Evolutionary conservation across 2,329 filamentous ascomycete species (phyloP).

Genomic region (Cercospora zeae-maydis): DNA sequence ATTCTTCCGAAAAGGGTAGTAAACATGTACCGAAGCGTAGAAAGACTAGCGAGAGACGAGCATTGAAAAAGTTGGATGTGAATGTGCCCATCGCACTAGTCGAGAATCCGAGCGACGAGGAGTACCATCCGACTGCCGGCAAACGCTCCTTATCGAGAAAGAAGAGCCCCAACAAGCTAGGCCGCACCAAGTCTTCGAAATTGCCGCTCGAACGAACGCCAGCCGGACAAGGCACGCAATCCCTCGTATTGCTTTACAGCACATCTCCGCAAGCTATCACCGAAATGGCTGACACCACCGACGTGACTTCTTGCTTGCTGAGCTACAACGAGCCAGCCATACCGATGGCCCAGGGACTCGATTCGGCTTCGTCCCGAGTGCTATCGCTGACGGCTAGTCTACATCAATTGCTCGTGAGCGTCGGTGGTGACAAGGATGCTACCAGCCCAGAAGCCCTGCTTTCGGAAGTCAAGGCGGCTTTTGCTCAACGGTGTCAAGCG

Average conservation of each 20-base stretch:
- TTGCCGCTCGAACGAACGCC: conserved; percentile 42
- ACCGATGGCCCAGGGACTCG: conserved; percentile 14
- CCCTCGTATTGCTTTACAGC: conserved; percentile 11
- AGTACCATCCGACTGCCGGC: conserved; percentile 16
- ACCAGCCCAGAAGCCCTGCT: conserved; percentile 3
- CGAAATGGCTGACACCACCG: conserved; percentile 11
- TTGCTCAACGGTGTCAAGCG: neutral
- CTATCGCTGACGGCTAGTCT: conserved; percentile 16
- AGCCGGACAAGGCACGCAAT: conserved; percentile 24
- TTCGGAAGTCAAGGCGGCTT: conserved; percentile 17
- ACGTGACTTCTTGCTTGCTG: conserved; percentile 22
- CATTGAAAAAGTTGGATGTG: conserved; percentile 27
- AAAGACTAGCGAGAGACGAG: conserved; percentile 23
- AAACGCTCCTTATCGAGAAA: conserved; percentile 17
- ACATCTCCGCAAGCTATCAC: conserved; percentile 6
- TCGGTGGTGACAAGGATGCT: conserved; percentile 7
- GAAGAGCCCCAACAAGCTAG: conserved; percentile 24
- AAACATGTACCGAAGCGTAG: conserved; percentile 25
- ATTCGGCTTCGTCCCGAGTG: conserved; percentile 10
- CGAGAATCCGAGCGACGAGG: conserved; percentile 9
- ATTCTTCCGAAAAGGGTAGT: conserved; percentile 10
- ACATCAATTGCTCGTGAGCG: conserved; percentile 16
- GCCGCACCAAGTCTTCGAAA: conserved; percentile 37
- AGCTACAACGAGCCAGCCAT: conserved; percentile 29
- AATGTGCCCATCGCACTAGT: conserved; percentile 18